Conservation (phyloP, 2,329 filamentous ascomycete genomes). For the Colletotrichum zoysiae region DNA sequence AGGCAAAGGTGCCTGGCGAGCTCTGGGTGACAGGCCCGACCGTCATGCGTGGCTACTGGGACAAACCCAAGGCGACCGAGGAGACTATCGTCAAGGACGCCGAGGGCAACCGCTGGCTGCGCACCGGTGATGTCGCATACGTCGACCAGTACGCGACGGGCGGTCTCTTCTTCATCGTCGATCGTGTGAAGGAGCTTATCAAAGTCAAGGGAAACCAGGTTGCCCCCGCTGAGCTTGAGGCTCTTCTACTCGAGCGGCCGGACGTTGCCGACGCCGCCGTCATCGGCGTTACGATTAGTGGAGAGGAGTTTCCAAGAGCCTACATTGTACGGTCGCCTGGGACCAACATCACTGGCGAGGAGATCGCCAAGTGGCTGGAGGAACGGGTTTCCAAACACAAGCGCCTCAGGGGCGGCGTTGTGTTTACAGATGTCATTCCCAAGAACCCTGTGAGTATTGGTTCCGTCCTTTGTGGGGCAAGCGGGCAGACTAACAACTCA, state of each 20-base stretch:
- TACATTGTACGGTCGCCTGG: constrained; percentile 67
- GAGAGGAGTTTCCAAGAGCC: constrained; percentile 72
- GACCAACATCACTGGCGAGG: constrained; percentile 61
- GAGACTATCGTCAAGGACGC: constrained; percentile 64
- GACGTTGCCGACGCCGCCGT: constrained; percentile 74
- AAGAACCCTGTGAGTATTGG: constrained; percentile 62
- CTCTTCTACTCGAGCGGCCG: constrained; percentile 52
- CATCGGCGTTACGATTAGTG: constrained; percentile 67
- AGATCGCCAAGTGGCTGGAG: constrained; percentile 74
- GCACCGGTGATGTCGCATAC: constrained; percentile 80
- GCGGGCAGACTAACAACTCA: constrained; percentile 3
- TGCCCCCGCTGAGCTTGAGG: constrained; percentile 65
- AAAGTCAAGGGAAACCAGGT: constrained; percentile 72
- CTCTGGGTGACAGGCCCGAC: constrained; percentile 80
- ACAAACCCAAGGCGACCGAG: constrained; percentile 74
- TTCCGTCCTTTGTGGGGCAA: constrained; percentile 14
- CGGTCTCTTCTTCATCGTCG: constrained; percentile 72
- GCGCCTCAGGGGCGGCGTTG: constrained; percentile 76
- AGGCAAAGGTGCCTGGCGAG: constrained; percentile 71
- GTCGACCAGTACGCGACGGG: constrained; percentile 69
- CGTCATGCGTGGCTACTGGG: constrained; percentile 83
- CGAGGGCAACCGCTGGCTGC: constrained; percentile 73
- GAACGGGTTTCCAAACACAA: constrained; percentile 75
- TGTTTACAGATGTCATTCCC: constrained; percentile 76
- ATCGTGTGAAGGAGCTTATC: constrained; percentile 77